These are phyloP conservation scores for Pyrenochaeta sp. DNA, from an alignment of 2,329 filamentous ascomycete genomes.

Conservation along the genomic window DNA sequence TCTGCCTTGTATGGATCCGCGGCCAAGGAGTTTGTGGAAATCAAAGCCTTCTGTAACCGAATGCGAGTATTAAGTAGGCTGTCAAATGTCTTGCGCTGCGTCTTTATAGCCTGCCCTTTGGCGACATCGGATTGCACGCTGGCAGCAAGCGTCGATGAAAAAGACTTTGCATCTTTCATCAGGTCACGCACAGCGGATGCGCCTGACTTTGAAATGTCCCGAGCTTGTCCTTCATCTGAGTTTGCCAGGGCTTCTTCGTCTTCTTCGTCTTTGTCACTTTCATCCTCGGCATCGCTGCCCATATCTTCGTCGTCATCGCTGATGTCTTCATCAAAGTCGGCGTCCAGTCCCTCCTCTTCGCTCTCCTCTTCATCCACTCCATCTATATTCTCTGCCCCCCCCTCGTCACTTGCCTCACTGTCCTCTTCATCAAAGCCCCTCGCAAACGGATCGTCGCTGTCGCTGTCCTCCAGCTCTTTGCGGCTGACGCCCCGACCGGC, in stretches of 20 bases:
- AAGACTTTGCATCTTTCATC: slow-evolving; percentile 71
- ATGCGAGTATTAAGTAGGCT: slow-evolving; percentile 89
- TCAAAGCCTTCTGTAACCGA: slow-evolving; percentile 88
- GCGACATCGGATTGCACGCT: slow-evolving; percentile 79
- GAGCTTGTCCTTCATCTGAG: slow-evolving; percentile 45
- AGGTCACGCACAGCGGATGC: slow-evolving; percentile 71
- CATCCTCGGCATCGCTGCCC: slow-evolving; percentile 55
- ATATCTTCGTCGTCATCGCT: slow-evolving; percentile 48
- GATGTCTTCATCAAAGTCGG: slow-evolving; percentile 51
- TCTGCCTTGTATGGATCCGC: slow-evolving; percentile 37
- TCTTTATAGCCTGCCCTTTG: slow-evolving; percentile 86
- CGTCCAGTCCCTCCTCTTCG: slow-evolving; percentile 58
- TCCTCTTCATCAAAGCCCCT: slow-evolving; percentile 53
- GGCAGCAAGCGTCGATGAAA: slow-evolving; percentile 70
- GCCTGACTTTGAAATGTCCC: slow-evolving; percentile 26
- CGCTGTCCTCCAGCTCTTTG: slow-evolving; percentile 64
- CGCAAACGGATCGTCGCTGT: slow-evolving; percentile 62
- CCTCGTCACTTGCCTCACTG: slow-evolving; percentile 51
- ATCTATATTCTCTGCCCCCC: slow-evolving; percentile 41
- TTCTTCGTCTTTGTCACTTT: slow-evolving; percentile 62
- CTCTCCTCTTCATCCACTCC: slow-evolving; percentile 58
- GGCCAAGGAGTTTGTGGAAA: slow-evolving; percentile 75
- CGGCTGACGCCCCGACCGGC: slow-evolving; percentile 79
- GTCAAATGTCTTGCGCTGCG: slow-evolving; percentile 87
- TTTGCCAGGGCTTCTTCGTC: slow-evolving; percentile 52